These are phyloP conservation scores for Macrophomina phaseolina DNA, from an alignment of 2,329 filamentous ascomycete species.

Conservation along the genomic window DNA sequence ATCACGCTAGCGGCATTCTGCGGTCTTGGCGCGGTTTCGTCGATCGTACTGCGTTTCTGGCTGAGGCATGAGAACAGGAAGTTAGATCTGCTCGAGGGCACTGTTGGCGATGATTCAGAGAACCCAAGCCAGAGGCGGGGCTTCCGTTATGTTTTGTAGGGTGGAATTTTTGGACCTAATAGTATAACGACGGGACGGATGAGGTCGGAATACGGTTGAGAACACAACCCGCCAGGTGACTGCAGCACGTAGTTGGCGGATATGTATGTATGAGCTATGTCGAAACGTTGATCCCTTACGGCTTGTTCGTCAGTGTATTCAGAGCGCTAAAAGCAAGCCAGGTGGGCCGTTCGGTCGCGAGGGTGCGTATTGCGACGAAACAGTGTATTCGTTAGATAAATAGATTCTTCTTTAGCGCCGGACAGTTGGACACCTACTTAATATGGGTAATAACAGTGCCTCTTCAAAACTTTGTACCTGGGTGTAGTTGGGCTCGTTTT, in stretches of 20 bases:
- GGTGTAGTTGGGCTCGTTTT: too few relatives aligned
- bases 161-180: neutral
- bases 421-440: too few relatives aligned
- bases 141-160: constrained; percentile 9
- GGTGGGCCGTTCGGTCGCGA: too few relatives aligned
- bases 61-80: constrained; percentile 19
- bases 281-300: neutral
- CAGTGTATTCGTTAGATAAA: too few relatives aligned
- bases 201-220: neutral
- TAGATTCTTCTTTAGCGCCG: too few relatives aligned
- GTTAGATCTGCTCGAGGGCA: constrained; percentile 12
- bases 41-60: constrained; percentile 3
- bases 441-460: too few relatives aligned
- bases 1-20: constrained; percentile 9
- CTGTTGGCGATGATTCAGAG: constrained; percentile 8
- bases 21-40: neutral
- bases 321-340: too few relatives aligned
- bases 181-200: neutral
- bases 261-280: neutral
- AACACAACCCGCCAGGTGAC: neutral
- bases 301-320: neutral
- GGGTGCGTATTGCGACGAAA: too few relatives aligned
- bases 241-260: neutral
- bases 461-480: too few relatives aligned
- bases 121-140: neutral